Evolutionary conservation across 345 rosid genomes (phyloP), one percentile per base, ranked within the genome.

Genomic region (Dipteronia dyeriana): DNA sequence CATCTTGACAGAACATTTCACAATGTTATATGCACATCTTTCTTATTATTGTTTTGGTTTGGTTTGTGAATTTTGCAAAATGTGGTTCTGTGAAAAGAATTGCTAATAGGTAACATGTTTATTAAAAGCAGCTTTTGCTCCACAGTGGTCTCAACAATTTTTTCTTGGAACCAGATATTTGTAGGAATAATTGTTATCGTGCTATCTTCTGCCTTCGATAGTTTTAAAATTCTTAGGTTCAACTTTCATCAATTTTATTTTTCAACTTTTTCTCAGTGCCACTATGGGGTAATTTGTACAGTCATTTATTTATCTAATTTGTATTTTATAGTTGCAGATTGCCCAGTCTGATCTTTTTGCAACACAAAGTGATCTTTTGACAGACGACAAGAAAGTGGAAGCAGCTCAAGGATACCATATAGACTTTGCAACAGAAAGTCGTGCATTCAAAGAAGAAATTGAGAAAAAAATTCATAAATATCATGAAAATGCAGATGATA

Each of bases 271-370:
- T 29, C 51, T 57, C 8, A 25, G n/a, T 45, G 73, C 61, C 54
- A 76, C 26, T 13, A 31, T 82, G 68, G 60, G 77, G 19, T 29
- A 56, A 49, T 64, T 65, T 31, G 62, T 69, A 20, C 76, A 71
- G 14, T 56, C 47, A 25, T 68, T n/a, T 43, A 20, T 57, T n/a
- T 53, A 20, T 61, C 8, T 22, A 9, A 19, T 54, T 31, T 74
- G 23, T 63, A 8, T 25, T n/a, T 74, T 9, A 11, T 59, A 11
- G 25, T 54, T 79, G 71, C 79, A 79, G 85, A 64, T 14, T 70
- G 68, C 11, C 31, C 67, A 51, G 73, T 54, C 29, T 79, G 71
- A 49, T 76, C 7, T 39, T 71, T 68, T 38, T 64, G 70, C 53
- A 56, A 49, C 61, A 54, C 75, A 81, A 79, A 63, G 43, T 73